Percentiles rank a stretch among this genome's conserved stretches.
Conservation (phyloP, 768 basidiomycete genomes). For the Naganishia antarctica region DNA sequence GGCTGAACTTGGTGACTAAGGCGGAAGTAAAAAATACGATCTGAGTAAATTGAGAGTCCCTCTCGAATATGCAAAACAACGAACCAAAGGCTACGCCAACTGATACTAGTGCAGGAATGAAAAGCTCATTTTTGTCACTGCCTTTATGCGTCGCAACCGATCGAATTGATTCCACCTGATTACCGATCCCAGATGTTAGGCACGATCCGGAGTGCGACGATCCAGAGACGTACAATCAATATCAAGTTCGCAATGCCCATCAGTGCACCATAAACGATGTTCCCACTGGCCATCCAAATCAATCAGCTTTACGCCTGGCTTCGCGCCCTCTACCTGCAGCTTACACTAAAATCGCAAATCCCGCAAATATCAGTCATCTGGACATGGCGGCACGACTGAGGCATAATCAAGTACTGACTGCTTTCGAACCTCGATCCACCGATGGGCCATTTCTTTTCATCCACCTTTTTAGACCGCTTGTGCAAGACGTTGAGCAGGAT, state of each 20-base stretch:
- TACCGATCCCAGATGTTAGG: background rate
- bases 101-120: constrained; percentile 75
- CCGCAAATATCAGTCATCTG: too few relatives aligned
- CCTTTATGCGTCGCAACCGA: constrained; percentile 60
- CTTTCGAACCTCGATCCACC: constrained; percentile 85
- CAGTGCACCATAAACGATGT: constrained; percentile 77
- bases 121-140: constrained; percentile 60
- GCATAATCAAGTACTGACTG: too few relatives aligned
- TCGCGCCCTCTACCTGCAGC: background rate
- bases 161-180: constrained; percentile 65
- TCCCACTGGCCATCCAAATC: constrained; percentile 59
- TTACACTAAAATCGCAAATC: constrained; percentile 23
- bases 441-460: constrained; percentile 83
- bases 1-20: constrained; percentile 70
- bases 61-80: background rate
- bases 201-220: background rate
- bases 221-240: constrained; percentile 57
- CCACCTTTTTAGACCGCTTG: constrained; percentile 64
- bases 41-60: constrained; percentile 4
- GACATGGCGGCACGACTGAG: too few relatives aligned
- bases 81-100: constrained; percentile 76
- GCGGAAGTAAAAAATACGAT: background rate
- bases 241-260: constrained; percentile 91
- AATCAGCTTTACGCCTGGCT: background rate
- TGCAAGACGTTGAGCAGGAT: constrained; percentile 62